A percentile compares a stretch with the other conserved stretches of the same genome.
These are phyloP conservation scores for Talaromyces thailandensis DNA, from an alignment of 495 filamentous ascomycete genomes.

Conservation along the genomic window DNA sequence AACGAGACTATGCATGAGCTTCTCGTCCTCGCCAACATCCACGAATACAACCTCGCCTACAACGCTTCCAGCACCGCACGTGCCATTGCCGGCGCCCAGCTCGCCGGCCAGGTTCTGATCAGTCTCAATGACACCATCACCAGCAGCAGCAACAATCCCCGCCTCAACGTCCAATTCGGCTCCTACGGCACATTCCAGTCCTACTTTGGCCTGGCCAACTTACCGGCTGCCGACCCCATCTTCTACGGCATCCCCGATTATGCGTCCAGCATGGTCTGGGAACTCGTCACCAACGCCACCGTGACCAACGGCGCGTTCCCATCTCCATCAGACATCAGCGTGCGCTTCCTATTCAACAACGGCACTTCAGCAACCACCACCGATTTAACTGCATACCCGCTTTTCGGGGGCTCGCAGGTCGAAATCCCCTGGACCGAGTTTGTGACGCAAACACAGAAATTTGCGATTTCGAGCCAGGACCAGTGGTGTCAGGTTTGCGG, in stretches of 20 bases:
- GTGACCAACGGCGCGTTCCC: constrained; percentile 28
- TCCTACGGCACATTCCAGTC: constrained; percentile 41
- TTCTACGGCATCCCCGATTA: constrained; percentile 45
- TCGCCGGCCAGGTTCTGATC: constrained; percentile 37
- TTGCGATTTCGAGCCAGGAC: constrained; percentile 27
- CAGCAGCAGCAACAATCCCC: constrained; percentile 15
- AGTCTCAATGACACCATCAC: constrained; percentile 37
- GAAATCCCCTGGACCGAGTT: constrained; percentile 37
- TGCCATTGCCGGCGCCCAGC: constrained; percentile 36
- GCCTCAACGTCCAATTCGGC: constrained; percentile 41
- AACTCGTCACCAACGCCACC: constrained; percentile 39
- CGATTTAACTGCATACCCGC: constrained; percentile 25
- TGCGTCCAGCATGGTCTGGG: constrained; percentile 45
- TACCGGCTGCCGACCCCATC: constrained; percentile 18
- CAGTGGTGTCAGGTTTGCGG: constrained; percentile 41
- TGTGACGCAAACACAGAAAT: constrained; percentile 24
- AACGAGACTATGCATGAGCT: constrained; percentile 26
- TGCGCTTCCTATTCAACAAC: constrained; percentile 48
- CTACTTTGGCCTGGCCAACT: constrained; percentile 42
- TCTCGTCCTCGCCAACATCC: constrained; percentile 36
- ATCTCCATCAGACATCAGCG: constrained; percentile 21
- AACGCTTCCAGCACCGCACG: constrained; percentile 36
- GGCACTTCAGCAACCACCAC: constrained; percentile 28
- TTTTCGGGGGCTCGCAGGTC: constrained; percentile 30
- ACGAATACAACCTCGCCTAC: constrained; percentile 46